phyloP scores from a whole-genome alignment of 495 filamentous ascomycete genomes.

The Aspergillus biplanus region DNA sequence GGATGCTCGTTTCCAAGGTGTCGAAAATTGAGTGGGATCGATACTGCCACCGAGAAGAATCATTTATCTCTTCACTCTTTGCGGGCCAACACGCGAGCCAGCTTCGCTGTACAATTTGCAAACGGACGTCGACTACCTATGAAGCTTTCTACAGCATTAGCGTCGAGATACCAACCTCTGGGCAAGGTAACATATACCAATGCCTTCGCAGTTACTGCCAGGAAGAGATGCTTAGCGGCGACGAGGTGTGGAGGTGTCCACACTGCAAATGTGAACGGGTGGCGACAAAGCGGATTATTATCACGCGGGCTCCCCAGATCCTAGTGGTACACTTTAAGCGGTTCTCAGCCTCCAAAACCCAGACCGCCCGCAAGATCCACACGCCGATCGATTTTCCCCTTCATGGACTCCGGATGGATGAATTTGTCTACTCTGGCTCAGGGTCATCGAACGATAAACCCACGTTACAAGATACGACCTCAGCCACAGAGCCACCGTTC shows the following conservation, averaged over 20 bases:
- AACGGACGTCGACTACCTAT: slow-evolving; percentile 70
- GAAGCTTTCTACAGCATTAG: slow-evolving; percentile 71
- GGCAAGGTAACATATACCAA: slow-evolving; percentile 58
- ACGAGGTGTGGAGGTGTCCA: slow-evolving; percentile 73
- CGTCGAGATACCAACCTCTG: slow-evolving; percentile 63
- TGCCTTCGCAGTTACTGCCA: slow-evolving; percentile 70
- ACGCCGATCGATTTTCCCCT: slow-evolving; percentile 72
- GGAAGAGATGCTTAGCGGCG: slow-evolving; percentile 67
- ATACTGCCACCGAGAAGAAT: slow-evolving; percentile 68
- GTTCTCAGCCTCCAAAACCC: slow-evolving; percentile 61
- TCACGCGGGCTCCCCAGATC: slow-evolving; percentile 71
- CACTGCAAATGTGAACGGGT: slow-evolving; percentile 68
- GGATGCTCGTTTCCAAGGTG: slow-evolving; percentile 60
- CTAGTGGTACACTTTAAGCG: slow-evolving; percentile 79
- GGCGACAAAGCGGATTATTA: slow-evolving; percentile 73
- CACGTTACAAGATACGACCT: slow-evolving; percentile 33
- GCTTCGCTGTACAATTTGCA: slow-evolving; percentile 65
- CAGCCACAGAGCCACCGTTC: slow-evolving; percentile 64
- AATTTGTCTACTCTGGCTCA: slow-evolving; percentile 52
- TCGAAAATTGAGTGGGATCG: slow-evolving; percentile 70
- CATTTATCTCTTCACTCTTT: slow-evolving; percentile 69
- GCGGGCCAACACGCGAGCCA: slow-evolving; percentile 71
- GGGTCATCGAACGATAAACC: slow-evolving; percentile 29
- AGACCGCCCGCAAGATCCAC: slow-evolving; percentile 65
- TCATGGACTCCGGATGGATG: slow-evolving; percentile 63